Evolutionary conservation across 106 monocot species (phyloP).

Genomic region (Cymbidium sinense): DNA sequence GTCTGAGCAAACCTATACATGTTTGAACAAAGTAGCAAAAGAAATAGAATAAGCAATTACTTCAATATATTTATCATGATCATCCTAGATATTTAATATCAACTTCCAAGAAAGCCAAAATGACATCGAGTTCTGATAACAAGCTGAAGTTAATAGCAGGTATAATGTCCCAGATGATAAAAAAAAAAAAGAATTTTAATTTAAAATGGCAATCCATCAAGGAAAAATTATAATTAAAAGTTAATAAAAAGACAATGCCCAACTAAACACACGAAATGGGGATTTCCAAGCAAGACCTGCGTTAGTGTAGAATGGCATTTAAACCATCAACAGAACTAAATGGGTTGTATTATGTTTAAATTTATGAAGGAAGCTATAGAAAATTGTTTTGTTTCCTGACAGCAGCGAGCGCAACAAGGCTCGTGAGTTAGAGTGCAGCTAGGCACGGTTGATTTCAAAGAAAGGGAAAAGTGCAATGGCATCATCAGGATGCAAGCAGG

Average conservation of each 20-base stretch:
- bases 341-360: too few species aligned
- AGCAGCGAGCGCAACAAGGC: too few species aligned
- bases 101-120: neutral
- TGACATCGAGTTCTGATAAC: neutral
- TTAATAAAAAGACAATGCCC: neutral
- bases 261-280: too few species aligned
- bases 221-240: neutral
- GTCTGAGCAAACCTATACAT: constrained; percentile 93
- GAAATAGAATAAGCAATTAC: neutral
- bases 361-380: too few species aligned
- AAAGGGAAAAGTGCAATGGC: too few species aligned
- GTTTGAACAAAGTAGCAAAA: neutral
- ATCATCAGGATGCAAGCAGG: too few species aligned
- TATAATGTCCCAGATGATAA: neutral
- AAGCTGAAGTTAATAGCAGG: neutral
- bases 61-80: neutral
- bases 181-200: neutral
- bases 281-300: too few species aligned
- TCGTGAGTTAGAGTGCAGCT: too few species aligned
- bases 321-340: too few species aligned
- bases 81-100: neutral
- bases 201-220: neutral
- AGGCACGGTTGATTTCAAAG: too few species aligned
- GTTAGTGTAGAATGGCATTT: too few species aligned
- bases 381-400: too few species aligned